These are phyloP conservation scores for Macrophomina pseudophaseolina DNA, from an alignment of 2,329 filamentous ascomycete genomes.

Conservation along the genomic window DNA sequence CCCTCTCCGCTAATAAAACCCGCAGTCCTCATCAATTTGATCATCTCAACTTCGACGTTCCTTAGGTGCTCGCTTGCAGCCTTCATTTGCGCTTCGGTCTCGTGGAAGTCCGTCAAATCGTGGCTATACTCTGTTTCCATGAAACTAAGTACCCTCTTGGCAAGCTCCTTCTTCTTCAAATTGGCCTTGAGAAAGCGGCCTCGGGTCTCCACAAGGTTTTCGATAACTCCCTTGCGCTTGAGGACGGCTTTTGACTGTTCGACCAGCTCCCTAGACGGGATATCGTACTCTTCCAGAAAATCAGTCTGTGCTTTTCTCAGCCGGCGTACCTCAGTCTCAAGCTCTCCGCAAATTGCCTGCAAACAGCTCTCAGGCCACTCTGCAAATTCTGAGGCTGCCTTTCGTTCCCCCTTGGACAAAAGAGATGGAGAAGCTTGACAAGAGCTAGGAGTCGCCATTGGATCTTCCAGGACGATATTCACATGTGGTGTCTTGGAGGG, in stretches of 20 bases:
- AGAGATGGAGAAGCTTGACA: constrained; percentile 3
- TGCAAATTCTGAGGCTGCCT: background rate
- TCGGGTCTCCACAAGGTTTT: background rate
- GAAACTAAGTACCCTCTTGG: constrained; percentile 1
- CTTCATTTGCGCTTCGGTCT: constrained; percentile 34
- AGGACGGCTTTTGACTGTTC: background rate
- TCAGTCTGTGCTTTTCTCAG: constrained; percentile 3
- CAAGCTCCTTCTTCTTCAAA: constrained; percentile 14
- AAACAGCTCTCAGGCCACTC: background rate
- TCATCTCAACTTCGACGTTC: constrained; percentile 38
- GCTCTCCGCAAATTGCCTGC: background rate
- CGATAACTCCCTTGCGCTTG: constrained; percentile 10
- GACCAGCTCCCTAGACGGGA: background rate
- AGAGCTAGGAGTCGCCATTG: background rate
- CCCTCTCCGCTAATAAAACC: constrained; percentile 34
- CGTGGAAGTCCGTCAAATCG: constrained; percentile 33
- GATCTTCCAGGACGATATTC: background rate
- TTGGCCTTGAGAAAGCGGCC: background rate
- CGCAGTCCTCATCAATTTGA: constrained; percentile 35
- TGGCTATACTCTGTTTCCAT: constrained; percentile 15
- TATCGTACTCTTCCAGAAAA: constrained; percentile 12
- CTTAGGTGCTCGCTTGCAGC: constrained; percentile 36
- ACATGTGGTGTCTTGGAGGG: background rate
- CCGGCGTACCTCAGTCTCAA: background rate
- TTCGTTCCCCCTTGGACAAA: background rate